Base-by-base conservation (phyloP, 225 moss, liverwort and hornwort species). In the Bryum argenteum region DNA sequence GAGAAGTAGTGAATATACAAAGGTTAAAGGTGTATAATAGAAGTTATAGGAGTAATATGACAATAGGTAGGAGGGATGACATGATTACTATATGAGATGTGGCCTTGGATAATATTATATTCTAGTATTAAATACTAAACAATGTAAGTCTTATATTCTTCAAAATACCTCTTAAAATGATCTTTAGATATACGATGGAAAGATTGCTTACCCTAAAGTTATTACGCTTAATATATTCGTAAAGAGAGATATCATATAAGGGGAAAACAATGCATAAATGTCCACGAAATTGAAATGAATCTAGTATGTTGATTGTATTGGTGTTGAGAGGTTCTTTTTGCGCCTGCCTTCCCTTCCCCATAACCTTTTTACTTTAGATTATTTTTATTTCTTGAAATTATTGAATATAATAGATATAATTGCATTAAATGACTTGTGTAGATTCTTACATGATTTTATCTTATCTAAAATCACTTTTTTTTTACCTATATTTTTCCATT, bases 211-310 rank as follows among this genome's bases (percentile, higher is more conserved):
- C 78, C 67, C 75, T 83, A 37, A 93, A 93, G 80, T 78, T 85
- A 52, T 90, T 93, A 39, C 90, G 74, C 40, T 89, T 93, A 57
- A 93, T 87, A 28, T 89, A 77, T 65, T 93, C 89, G 19, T 90
- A 93, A 43, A 90, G 71, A 54, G 89, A 90, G 22, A 93, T 90
- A 43, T 90, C 85, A 80, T 90, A 83, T 6, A 93, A 80, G 12
- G 88, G 82, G 77, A 93, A 93, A 19, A 80, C 58, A 40, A 90
- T 93, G 72, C 93, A 90, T 16, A 90, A 78, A 71, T 93, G 89
- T 44, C 85, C 82, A 11, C 93, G 84, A 58, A 93, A 93, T 58
- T 85, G 84, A 40, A 92, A 92, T 51, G 41, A 61, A 11, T 61
- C 90, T 65, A 81, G 82, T 28, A 93, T 84, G n/a, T 82, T 81